Percentiles rank a stretch among this genome's conserved stretches.
Evolutionary conservation across 495 filamentous ascomycete genomes (phyloP).

Genomic region (Stereocaulon alpinum): DNA sequence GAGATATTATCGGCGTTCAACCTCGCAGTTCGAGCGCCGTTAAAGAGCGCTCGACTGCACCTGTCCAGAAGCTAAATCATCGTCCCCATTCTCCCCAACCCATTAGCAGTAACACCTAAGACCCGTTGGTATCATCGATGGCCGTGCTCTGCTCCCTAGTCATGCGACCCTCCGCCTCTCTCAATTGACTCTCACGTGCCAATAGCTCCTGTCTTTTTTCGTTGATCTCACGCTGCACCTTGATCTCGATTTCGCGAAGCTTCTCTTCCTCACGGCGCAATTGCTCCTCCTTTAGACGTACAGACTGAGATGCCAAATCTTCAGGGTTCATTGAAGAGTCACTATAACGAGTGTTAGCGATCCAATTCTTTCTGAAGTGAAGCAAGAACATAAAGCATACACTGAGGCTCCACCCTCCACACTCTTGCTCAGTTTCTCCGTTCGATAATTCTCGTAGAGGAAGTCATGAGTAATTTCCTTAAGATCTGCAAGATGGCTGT

Average conservation of each 20-base stretch:
- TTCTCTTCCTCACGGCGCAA: conserved; percentile 98
- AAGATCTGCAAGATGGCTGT: conserved; percentile 93
- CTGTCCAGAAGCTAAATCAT: background rate
- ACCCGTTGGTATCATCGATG: conserved; percentile 36
- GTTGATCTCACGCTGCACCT: conserved; percentile 98
- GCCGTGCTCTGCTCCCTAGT: conserved; percentile 51
- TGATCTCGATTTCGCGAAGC: conserved; percentile 95
- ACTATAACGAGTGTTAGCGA: conserved; percentile 32
- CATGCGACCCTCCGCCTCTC: conserved; percentile 85
- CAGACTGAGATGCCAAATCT: conserved; percentile 90
- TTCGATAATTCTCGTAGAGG: conserved; percentile 99
- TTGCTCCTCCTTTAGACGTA: conserved; percentile 98
- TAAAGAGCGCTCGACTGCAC: background rate
- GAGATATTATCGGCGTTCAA: conserved; percentile 6
- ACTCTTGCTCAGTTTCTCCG: conserved; percentile 99
- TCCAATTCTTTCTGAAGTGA: background rate
- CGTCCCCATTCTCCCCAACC: too few relatives aligned
- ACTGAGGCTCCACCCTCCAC: conserved; percentile 79
- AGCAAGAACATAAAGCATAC: conserved; percentile 47
- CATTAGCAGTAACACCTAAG: background rate
- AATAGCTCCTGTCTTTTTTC: conserved; percentile 98
- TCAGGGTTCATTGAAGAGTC: conserved; percentile 92
- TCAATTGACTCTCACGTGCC: conserved; percentile 93
- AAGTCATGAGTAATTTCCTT: conserved; percentile 99
- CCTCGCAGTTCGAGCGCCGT: background rate